Percentiles rank a stretch among this genome's conserved stretches.
These are phyloP conservation scores for Eucalyptus regnans DNA, from an alignment of 345 rosid genomes.

Conservation along the genomic window DNA sequence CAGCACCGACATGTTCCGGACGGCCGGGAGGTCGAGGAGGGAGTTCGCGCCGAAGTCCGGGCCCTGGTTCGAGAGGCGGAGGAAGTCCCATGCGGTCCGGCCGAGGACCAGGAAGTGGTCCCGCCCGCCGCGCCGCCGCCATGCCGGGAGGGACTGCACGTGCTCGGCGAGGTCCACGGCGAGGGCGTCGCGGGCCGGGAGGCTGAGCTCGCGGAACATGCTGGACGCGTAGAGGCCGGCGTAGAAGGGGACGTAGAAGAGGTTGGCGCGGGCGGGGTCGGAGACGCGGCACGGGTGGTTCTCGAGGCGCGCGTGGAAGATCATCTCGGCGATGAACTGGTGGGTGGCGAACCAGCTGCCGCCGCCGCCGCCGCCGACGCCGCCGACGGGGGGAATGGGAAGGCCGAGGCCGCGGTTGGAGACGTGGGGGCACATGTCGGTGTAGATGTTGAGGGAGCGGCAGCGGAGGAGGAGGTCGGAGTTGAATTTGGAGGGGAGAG, in stretches of 20 bases:
- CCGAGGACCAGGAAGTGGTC: constrained; percentile 50
- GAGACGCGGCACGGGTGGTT: constrained; percentile 43
- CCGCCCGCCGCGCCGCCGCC: constrained; percentile 20
- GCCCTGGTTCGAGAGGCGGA: constrained; percentile 15
- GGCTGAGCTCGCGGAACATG: constrained; percentile 26
- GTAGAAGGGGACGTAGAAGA: constrained; percentile 50
- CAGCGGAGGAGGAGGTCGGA: constrained; percentile 27
- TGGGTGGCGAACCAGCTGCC: constrained; percentile 39
- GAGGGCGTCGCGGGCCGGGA: constrained; percentile 23
- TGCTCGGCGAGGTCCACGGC: constrained; percentile 18
- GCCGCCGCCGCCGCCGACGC: not conserved
- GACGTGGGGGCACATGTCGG: constrained; percentile 51
- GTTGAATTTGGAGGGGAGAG: constrained; percentile 41
- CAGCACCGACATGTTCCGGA: constrained; percentile 45
- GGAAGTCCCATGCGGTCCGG: constrained; percentile 58
- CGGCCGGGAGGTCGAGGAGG: constrained; percentile 26
- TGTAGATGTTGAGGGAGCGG: constrained; percentile 26
- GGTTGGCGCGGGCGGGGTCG: constrained; percentile 23
- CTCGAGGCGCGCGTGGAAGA: constrained; percentile 42
- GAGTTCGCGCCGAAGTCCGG: constrained; percentile 41
- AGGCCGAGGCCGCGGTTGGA: constrained; percentile 41
- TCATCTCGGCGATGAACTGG: constrained; percentile 54
- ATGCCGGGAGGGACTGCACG: constrained; percentile 13
- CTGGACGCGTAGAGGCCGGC: constrained; percentile 54
- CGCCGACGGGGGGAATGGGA: constrained; percentile 5